Base-by-base conservation (phyloP, 2,329 filamentous ascomycete genomes). In the Fusarium subglutinans region DNA sequence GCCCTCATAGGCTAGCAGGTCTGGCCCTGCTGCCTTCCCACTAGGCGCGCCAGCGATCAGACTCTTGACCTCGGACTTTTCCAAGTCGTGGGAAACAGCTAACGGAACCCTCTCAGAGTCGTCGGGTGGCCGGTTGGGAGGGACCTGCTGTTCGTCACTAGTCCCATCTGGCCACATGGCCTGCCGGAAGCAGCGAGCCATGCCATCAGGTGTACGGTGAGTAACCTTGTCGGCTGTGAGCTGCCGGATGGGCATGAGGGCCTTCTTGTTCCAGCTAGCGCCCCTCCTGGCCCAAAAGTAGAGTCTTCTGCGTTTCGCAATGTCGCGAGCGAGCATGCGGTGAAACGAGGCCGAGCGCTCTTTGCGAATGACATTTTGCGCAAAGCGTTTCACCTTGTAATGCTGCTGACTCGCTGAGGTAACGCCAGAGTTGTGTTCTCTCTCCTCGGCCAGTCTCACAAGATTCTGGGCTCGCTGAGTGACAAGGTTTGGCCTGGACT, bases 1-100 rank as follows among this genome's bases (percentile, higher is more conserved):
- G 5, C 60, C 64, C 17, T 72, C 64, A 14, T 54, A 59, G 28
- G 60, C 38, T 7, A 73, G 45, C 7, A n/a, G 8, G 17, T 72
- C 70, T 11, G 37, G 17, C 4, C 64, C 69, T 5, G 53, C 17
- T 10, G 69, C 40, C 35, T 69, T 73, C 13, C 28, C 28, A 12
- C 5, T 35, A 6, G 48, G 41, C 6, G 61, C 14, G 0, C 9
- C 15, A 6, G 33, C 38, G 24, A 65, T 50, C 15, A 57, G 22
- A 14, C 22, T 15, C 14, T 17, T 17, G 22, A 70, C 24, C n/a
- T 70, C 66, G 14, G 8, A 28, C 8, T 30, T 37, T 1, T n/a
- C 24, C 35, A 70, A 15, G 33, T 37, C 33, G 18, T 53, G 50
- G 13, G 50, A 53, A 14, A 28, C 33, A 26, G 26, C n/a, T 1